Conservation (phyloP, 2,329 filamentous ascomycete species). For the Paracorniculantispora psalliotae region DNA sequence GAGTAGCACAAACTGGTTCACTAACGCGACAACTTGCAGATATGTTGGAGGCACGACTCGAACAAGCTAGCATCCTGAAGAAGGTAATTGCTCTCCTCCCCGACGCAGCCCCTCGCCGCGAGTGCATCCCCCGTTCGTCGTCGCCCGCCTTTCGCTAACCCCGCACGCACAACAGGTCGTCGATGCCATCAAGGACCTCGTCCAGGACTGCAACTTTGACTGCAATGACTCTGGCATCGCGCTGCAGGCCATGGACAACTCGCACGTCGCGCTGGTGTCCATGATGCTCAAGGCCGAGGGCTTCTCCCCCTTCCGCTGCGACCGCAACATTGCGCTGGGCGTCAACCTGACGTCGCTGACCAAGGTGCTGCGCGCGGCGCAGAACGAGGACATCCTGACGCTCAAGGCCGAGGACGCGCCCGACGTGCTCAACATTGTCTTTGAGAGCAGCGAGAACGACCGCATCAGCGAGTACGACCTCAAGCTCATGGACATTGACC, state of each 20-base stretch:
- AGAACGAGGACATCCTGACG: slow-evolving; percentile 90
- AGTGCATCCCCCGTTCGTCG: not conserved
- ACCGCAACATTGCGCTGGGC: slow-evolving; percentile 96
- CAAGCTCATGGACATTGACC: slow-evolving; percentile 99
- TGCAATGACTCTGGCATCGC: slow-evolving; percentile 99
- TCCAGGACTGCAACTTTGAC: slow-evolving; percentile 99
- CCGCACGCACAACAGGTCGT: slow-evolving; percentile 62
- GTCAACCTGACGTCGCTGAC: slow-evolving; percentile 96
- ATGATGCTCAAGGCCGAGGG: slow-evolving; percentile 97
- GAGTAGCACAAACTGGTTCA: not conserved
- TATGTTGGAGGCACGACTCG: slow-evolving; percentile 95
- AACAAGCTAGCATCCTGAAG: slow-evolving; percentile 90
- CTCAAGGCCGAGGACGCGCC: slow-evolving; percentile 97
- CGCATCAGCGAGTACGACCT: slow-evolving; percentile 98
- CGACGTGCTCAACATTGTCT: slow-evolving; percentile 90
- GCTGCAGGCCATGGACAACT: slow-evolving; percentile 99
- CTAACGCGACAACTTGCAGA: slow-evolving; percentile 25
- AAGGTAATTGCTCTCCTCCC: slow-evolving; percentile 56
- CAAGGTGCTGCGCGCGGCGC: slow-evolving; percentile 91
- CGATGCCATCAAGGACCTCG: slow-evolving; percentile 97
- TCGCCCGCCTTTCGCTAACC: slow-evolving; percentile 18
- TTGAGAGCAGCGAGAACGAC: slow-evolving; percentile 85
- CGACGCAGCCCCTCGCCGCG: not conserved
- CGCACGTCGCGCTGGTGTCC: slow-evolving; percentile 95
- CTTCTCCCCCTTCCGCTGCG: slow-evolving; percentile 94